phyloP scores from a whole-genome alignment of 176 grass and related monocot genomes.

The Oryza punctata region DNA sequence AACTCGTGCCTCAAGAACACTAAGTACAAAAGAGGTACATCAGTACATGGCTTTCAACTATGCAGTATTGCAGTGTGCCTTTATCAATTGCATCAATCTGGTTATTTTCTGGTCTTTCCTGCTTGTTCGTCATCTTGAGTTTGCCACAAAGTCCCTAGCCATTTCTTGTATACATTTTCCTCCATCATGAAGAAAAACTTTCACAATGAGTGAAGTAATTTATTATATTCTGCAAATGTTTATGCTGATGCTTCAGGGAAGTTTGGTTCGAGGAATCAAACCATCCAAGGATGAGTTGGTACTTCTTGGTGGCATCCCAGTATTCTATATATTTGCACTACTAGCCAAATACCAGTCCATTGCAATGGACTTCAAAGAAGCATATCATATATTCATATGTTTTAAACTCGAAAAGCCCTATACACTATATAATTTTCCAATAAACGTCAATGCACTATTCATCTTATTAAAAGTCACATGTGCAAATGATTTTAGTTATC shows the following conservation, averaged over 20 bases:
- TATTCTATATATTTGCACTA: background rate
- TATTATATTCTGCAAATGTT: background rate
- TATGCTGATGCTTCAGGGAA: background rate
- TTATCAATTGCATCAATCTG: background rate
- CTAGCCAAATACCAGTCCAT: no score
- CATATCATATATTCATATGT: no score
- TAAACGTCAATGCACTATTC: no score
- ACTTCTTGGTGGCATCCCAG: background rate
- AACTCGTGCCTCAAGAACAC: conserved; percentile 62
- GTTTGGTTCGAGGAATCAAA: background rate
- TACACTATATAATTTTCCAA: no score
- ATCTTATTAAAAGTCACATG: no score
- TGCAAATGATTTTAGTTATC: background rate
- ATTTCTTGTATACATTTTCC: background rate
- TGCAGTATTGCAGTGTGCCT: background rate
- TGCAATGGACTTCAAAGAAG: no score
- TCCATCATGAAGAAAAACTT: background rate
- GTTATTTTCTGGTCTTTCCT: background rate
- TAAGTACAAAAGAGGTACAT: conserved; percentile 85
- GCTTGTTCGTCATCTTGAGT: conserved; percentile 19
- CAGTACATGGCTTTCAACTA: background rate
- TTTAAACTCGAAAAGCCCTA: no score
- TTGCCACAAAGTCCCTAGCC: background rate
- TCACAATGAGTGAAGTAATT: background rate
- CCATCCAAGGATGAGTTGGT: background rate